Evolutionary conservation across 345 rosid species (phyloP).

Genomic region (Citrus hindsii): DNA sequence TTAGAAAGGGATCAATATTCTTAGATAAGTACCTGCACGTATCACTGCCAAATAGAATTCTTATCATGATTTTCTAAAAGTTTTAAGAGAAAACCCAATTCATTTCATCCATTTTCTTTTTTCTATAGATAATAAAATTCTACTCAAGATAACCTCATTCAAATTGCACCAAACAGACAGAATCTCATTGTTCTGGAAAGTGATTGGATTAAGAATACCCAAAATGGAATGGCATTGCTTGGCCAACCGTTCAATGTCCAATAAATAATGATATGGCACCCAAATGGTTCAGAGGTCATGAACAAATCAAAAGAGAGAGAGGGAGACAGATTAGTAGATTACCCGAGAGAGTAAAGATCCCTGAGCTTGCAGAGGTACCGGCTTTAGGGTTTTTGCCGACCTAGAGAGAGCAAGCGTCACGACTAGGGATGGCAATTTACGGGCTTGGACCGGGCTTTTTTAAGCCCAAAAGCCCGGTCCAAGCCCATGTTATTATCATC

Average conservation of each 20-base stretch:
- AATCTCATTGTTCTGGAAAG: too few species aligned
- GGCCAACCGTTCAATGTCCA: background rate
- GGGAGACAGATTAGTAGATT: background rate
- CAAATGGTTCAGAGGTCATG: background rate
- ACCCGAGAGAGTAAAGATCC: background rate
- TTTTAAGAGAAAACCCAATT: background rate
- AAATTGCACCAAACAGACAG: background rate
- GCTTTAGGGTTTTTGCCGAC: background rate
- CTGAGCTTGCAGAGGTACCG: background rate
- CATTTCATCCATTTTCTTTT: background rate
- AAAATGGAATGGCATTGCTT: background rate
- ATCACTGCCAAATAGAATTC: background rate
- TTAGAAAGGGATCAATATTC: background rate
- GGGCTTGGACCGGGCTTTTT: too few species aligned
- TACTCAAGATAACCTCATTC: background rate
- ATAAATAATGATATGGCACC: background rate
- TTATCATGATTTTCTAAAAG: background rate
- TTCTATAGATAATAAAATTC: background rate
- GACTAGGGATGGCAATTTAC: too few species aligned
- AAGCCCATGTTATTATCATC: too few species aligned
- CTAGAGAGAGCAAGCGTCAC: rapidly evolving
- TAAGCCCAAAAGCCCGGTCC: too few species aligned
- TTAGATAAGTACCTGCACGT: background rate
- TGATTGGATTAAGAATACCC: background rate
- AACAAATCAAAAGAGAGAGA: background rate